These are phyloP conservation scores for Neurospora terricola DNA, from an alignment of 495 filamentous ascomycete species.

Conservation along the genomic window DNA sequence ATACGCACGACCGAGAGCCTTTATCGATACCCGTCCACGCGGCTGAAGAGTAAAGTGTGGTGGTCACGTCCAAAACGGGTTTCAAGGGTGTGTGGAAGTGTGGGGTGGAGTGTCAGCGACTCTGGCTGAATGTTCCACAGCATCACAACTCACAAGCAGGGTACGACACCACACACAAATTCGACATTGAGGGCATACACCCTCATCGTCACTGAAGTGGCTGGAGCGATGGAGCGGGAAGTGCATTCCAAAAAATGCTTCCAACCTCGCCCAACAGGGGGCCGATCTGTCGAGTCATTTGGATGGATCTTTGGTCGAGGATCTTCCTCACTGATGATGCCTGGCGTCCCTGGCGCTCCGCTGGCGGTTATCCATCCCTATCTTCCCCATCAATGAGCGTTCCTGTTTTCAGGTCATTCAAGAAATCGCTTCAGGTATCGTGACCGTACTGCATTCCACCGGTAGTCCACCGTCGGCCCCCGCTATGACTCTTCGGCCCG, in stretches of 20 bases:
- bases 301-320: neutral
- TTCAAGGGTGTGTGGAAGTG: neutral
- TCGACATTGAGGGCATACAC: neutral
- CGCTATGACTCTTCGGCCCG: neutral
- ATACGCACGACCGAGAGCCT: neutral
- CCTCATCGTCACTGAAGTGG: neutral
- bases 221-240: neutral
- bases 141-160: neutral
- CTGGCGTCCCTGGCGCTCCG: neutral
- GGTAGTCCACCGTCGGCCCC: neutral
- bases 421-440: neutral
- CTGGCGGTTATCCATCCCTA: neutral
- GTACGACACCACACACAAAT: neutral
- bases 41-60: neutral
- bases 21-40: neutral
- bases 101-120: neutral
- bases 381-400: neutral
- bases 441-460: neutral
- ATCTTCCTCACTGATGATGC: neutral
- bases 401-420: neutral
- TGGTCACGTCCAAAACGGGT: neutral
- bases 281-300: neutral
- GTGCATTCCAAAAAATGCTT: neutral
- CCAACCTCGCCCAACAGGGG: neutral
- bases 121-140: neutral